Evolutionary conservation across 1,284 basidiomycete genomes (phyloP), one percentile per base, ranked within the genome.

Genomic region (Takashimella koratensis): DNA sequence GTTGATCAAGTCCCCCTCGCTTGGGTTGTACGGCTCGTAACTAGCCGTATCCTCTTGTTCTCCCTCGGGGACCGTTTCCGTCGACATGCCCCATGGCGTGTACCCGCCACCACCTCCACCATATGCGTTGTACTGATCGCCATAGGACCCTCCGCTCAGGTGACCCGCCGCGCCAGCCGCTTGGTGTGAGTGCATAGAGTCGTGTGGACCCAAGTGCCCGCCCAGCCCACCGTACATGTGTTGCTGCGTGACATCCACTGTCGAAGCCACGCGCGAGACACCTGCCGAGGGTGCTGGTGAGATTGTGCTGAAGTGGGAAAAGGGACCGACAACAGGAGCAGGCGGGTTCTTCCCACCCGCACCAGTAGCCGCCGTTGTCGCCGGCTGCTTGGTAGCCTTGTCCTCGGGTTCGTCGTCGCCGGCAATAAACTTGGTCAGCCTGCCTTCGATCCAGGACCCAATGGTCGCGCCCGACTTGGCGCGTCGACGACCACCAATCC

Each of bases 361-460:
- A n/a, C 51, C 41, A 11, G 53, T 44, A 2, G 56, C 50, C 22
- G 49, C 44, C 27, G 54, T 64, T 5, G 54, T 50, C 0, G 62
- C 47, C 12, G 54, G 42, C 16, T 61, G 48, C 46, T 71, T 64
- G 21, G 66, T 56, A 21, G 61, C 54, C 69, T 77, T 57, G 74
- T 79, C 45, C 75, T 76, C 27, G 79, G 30, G 30, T 36, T 73
- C 64, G 78, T 82, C 82, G 53, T 95, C 92, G 2, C 93, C 96
- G 12, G 94, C 91, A 58, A 99, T 95, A 64, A 99, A 88, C 72
- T 96, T 96, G 25, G 92, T 93, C 63, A 99, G 85, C 12, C 88
- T 83, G n/a, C 89, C 88, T 74, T 95, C 95, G 23, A 98, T 81
- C 84, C 92, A 97, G 50, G 86, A 88, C 50, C 95, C 90, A 45